A percentile compares a stretch with the other conserved stretches of the same genome.
These are phyloP conservation scores for Bolboschoenus planiculmis DNA, from an alignment of 176 grass and related monocot genomes.

Conservation along the genomic window DNA sequence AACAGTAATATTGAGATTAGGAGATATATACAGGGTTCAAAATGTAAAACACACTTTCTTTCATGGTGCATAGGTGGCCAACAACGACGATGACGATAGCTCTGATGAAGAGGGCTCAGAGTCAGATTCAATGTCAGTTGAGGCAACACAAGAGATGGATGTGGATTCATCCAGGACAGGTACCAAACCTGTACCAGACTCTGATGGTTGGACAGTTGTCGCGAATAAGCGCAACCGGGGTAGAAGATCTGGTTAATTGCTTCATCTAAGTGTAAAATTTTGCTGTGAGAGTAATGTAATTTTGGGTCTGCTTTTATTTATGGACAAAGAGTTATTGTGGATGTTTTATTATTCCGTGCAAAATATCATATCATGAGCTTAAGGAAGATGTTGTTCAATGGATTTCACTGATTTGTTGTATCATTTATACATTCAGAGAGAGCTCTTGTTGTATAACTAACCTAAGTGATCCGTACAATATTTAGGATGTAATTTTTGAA, in stretches of 20 bases:
- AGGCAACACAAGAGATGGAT: constrained; percentile 33
- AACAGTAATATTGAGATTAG: not conserved
- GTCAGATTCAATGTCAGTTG: constrained; percentile 24
- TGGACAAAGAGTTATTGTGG: not conserved
- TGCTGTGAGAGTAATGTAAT: not conserved
- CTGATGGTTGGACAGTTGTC: constrained; percentile 78
- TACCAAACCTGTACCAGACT: constrained; percentile 35
- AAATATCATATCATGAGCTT: not conserved
- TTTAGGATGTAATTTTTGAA: not conserved
- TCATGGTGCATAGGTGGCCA: constrained; percentile 15
- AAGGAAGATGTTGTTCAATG: not conserved
- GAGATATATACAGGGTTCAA: not conserved
- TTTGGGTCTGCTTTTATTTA: not conserved
- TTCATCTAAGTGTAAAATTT: constrained; percentile 1
- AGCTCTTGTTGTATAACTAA: not conserved
- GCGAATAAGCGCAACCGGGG: constrained; percentile 35
- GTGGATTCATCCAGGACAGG: constrained; percentile 29
- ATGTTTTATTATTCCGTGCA: too few relatives aligned
- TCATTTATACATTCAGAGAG: not conserved
- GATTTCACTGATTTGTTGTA: not conserved
- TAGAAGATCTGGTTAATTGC: constrained; percentile 17
- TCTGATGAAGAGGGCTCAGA: constrained; percentile 11
- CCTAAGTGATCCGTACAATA: not conserved
- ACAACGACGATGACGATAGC: constrained; percentile 12
- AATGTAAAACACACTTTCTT: constrained; percentile 9